phyloP scores from a whole-genome alignment of 2,329 filamentous ascomycete species.

The Periconia sp. region DNA sequence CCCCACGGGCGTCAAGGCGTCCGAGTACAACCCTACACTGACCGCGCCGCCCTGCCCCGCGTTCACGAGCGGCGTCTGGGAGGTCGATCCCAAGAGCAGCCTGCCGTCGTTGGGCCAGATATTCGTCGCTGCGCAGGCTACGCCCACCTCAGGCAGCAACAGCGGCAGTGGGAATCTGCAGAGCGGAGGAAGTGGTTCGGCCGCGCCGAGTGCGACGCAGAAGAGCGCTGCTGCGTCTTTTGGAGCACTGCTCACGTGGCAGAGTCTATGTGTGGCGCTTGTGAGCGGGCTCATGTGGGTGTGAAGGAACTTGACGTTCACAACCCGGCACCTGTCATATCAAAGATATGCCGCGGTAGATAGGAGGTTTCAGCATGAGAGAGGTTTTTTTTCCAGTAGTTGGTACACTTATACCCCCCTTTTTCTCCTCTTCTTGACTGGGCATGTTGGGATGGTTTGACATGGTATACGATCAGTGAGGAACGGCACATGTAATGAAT shows the following conservation, averaged over 20 bases:
- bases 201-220: conserved; percentile 5
- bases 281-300: conserved; percentile 28
- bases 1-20: conserved; percentile 67
- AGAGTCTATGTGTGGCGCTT: conserved; percentile 24
- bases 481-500: too few relatives aligned
- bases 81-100: conserved; percentile 67
- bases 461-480: too few relatives aligned
- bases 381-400: too few relatives aligned
- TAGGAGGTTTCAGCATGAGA: too few relatives aligned
- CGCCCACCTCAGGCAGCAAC: not conserved
- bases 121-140: conserved; percentile 19
- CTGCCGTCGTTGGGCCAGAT: conserved; percentile 67
- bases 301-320: conserved; percentile 11
- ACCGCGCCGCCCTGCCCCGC: conserved; percentile 70
- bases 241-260: conserved; percentile 12
- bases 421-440: too few relatives aligned
- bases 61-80: conserved; percentile 70
- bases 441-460: too few relatives aligned
- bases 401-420: too few relatives aligned
- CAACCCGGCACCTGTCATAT: too few relatives aligned
- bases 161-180: not conserved
- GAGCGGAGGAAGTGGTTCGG: conserved; percentile 1
- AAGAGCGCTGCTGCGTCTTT: conserved; percentile 19
- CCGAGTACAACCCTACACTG: conserved; percentile 64
- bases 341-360: too few relatives aligned